phyloP scores from a whole-genome alignment of 257 asterid genomes.

The Ophiorrhiza pumila region DNA sequence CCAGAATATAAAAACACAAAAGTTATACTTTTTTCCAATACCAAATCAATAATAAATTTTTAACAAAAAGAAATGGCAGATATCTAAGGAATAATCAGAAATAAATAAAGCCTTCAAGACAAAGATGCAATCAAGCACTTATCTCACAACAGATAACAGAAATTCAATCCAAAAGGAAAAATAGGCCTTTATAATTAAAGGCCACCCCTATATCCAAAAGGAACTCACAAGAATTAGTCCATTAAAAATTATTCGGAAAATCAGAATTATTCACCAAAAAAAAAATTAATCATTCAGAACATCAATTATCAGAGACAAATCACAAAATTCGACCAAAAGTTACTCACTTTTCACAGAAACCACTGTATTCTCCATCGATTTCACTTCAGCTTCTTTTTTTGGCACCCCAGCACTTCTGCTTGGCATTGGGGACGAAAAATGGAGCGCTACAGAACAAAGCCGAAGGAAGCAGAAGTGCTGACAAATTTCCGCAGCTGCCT shows the following conservation, averaged over 20 bases:
- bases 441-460: no score
- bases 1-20: no score
- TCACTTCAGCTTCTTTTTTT: slow-evolving; percentile 13
- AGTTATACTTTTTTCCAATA: no score
- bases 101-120: no score
- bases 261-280: not conserved
- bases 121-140: no score
- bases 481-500: no score
- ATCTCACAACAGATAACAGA: not conserved
- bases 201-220: not conserved
- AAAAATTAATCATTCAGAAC: not conserved
- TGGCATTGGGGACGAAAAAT: no score
- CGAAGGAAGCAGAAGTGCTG: no score
- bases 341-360: slow-evolving; percentile 33
- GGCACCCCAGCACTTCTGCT: slow-evolving; percentile 18
- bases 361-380: slow-evolving; percentile 22
- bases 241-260: not conserved
- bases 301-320: not conserved
- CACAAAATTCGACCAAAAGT: not conserved
- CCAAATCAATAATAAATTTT: not conserved
- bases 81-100: not conserved
- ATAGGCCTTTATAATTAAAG: not conserved
- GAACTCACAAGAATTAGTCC: not conserved
- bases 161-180: no score
- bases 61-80: not conserved